Evolutionary conservation across 73 alveolate genomes (phyloP), one percentile per base, ranked within the genome.

Genomic region (Paramecium caudatum): DNA sequence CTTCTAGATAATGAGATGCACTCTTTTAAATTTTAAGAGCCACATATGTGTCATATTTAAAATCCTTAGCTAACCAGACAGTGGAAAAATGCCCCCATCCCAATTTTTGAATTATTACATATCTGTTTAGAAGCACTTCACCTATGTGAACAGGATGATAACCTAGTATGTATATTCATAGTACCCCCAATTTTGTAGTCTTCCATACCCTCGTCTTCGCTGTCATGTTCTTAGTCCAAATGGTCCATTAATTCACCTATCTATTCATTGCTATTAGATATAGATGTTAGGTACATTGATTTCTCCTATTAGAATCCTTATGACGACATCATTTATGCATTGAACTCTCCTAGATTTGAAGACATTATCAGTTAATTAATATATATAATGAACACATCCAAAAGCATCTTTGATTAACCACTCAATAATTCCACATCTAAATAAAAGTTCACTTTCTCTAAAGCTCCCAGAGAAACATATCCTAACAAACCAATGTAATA

Each of bases 81-180:
- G 99, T 98, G 49, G 99, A 97, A 91, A 98, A 98, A 95, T 98
- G 99, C 10, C 99, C 99, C 99, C 99, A 98, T 5, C 99, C 99
- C 46, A 98, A 82, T 63, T 98, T 98, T 91, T 98, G 96, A 70
- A 97, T 92, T 63, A 98, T 95, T 27, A 96, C 95, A 91, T 98
- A 98, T 61, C 99, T 95, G 81, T 97, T 99, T 12, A 94, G 80
- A 70, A 97, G 88, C 8, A 95, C 91, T 94, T 98, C 99, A 3
- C 99, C 99, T 45, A 98, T 95, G 61, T 98, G 99, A 50, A 98
- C 99, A 0, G 99, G 99, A 86, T 98, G 99, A 90, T 98, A 98
- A 48, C 99, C 83, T 65, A 55, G 12, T 10, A 55, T 4, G 30
- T 10, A 30, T 32, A 2, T 33, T 65, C 5, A 36, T 33, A 0